Conservation (phyloP, 179 eudicot species). For the Beta macrorhiza region DNA sequence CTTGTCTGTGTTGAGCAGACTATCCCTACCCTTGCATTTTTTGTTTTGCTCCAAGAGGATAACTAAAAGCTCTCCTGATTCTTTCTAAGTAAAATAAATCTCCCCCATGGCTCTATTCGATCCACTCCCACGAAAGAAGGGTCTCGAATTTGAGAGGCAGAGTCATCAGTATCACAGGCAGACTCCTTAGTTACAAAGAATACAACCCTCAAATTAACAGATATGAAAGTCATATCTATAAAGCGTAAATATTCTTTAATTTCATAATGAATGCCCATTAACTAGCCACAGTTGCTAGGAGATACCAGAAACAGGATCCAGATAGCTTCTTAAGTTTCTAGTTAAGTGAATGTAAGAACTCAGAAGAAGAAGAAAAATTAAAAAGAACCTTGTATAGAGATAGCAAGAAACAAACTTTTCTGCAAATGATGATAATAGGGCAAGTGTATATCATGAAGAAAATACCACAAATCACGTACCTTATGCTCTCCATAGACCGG, state of each 20-base stretch:
- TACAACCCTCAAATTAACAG: background rate
- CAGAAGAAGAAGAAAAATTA: no score
- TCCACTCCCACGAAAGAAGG: background rate
- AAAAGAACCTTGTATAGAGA: background rate
- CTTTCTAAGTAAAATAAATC: background rate
- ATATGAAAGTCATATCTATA: background rate
- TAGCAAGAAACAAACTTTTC: background rate
- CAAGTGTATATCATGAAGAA: conserved; percentile 1
- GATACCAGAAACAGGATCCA: no score
- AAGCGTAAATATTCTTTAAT: no score
- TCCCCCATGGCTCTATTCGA: background rate
- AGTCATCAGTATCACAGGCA: background rate
- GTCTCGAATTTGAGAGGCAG: background rate
- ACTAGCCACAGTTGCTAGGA: no score
- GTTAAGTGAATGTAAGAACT: no score
- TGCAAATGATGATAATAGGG: background rate
- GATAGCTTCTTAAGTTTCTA: no score
- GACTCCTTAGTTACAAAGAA: background rate
- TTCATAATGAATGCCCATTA: no score
- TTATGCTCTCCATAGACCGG: conserved; percentile 28
- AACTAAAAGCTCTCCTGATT: background rate
- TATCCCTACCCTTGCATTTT: background rate
- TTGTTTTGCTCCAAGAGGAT: background rate
- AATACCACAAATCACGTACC: conserved; percentile 27
- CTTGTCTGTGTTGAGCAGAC: background rate